A percentile compares a stretch with the other conserved stretches of the same genome.
Conservation (phyloP, 2,329 filamentous ascomycete species). For the Monilinia aucupariae region DNA sequence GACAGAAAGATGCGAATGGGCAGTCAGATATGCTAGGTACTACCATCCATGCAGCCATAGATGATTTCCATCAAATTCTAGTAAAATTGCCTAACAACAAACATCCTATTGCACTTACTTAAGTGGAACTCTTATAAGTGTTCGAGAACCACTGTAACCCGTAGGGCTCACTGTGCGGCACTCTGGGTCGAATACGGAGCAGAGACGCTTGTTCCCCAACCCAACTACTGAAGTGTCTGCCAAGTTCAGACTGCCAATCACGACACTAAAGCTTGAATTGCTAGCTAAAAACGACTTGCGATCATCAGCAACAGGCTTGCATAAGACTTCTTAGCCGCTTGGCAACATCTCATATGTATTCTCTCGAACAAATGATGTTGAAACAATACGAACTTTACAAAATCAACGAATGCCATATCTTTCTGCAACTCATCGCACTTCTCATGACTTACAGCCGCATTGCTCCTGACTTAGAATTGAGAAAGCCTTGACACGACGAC, state of each 20-base stretch:
- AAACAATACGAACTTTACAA: background rate
- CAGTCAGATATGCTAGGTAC: background rate
- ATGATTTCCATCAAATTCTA: background rate
- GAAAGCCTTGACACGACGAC: background rate
- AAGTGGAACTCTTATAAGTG: background rate
- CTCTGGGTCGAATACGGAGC: background rate
- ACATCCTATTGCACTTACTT: background rate
- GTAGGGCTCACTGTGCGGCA: background rate
- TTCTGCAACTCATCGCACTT: background rate
- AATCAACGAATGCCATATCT: too few relatives aligned
- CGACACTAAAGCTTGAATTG: background rate
- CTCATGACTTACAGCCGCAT: background rate
- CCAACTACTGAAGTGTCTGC: background rate
- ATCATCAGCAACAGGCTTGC: background rate
- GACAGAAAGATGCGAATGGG: background rate
- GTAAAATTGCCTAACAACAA: background rate
- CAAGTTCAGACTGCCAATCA: background rate
- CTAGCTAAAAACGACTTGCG: background rate
- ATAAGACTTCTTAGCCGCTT: background rate
- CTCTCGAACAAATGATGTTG: too few relatives aligned
- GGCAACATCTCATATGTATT: background rate
- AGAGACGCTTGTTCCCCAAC: background rate
- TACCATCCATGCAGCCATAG: background rate
- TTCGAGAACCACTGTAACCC: background rate
- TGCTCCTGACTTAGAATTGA: background rate